Percentiles rank a stretch among this genome's conserved stretches.
phyloP scores from a whole-genome alignment of 768 basidiomycete genomes.

The Cystofilobasidium bisporidii region DNA sequence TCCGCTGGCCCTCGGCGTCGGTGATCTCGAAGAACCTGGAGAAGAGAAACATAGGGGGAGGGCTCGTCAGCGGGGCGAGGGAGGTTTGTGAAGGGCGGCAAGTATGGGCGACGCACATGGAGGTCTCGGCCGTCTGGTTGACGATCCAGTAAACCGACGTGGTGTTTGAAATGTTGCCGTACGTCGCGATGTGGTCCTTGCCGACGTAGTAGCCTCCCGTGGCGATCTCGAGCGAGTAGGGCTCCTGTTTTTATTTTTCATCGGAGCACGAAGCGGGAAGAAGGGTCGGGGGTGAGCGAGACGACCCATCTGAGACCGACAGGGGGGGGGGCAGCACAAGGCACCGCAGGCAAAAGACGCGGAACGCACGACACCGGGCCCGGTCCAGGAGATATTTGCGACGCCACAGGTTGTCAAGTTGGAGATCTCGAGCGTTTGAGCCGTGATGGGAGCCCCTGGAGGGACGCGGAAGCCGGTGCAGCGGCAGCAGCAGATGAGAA shows the following conservation, averaged over 20 bases:
- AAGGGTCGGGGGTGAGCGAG: too few species aligned
- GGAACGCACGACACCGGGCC: conserved; percentile 15
- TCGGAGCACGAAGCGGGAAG: too few species aligned
- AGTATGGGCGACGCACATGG: conserved; percentile 12
- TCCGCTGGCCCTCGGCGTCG: conserved; percentile 10
- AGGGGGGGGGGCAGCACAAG: too few species aligned
- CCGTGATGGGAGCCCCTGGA: conserved; percentile 19
- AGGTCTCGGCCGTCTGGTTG: conserved; percentile 11
- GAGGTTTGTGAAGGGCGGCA: background rate
- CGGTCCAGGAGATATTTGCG: conserved; percentile 24
- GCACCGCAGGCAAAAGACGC: background rate
- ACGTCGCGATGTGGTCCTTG: background rate
- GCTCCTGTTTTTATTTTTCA: conserved; percentile 14
- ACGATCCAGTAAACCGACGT: conserved; percentile 22
- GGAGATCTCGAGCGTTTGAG: conserved; percentile 3
- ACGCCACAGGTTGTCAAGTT: conserved; percentile 26
- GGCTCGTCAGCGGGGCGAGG: background rate
- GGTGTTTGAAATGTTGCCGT: conserved; percentile 14
- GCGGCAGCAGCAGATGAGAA: too few species aligned
- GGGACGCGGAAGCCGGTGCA: too few species aligned
- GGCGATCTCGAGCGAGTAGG: conserved; percentile 15
- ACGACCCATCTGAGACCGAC: too few species aligned
- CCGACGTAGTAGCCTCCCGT: conserved; percentile 23
- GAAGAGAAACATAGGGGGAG: background rate
- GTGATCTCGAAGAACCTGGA: conserved; percentile 23